These are phyloP conservation scores for Cladophialophora chaetospira DNA, from an alignment of 2,329 filamentous ascomycete species.

Conservation along the genomic window DNA sequence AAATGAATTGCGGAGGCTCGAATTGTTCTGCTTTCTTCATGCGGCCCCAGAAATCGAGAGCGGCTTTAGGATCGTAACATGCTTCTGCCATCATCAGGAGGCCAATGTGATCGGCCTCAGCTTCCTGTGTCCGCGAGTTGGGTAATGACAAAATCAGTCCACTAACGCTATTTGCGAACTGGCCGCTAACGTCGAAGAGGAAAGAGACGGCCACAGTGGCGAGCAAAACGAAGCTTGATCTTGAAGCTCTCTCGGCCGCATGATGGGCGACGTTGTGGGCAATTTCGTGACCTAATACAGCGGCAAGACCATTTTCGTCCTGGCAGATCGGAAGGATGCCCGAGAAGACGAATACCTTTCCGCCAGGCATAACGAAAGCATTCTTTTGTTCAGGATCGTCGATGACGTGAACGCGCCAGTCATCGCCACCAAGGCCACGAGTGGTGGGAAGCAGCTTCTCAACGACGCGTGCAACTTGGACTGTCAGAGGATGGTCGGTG, in stretches of 20 bases:
- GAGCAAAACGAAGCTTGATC: conserved; percentile 37
- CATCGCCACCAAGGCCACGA: conserved; percentile 42
- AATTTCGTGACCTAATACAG: conserved; percentile 65
- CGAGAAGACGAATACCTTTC: conserved; percentile 66
- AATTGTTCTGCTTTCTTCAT: conserved; percentile 51
- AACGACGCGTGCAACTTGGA: conserved; percentile 55
- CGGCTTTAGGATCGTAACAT: conserved; percentile 61
- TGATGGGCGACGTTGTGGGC: conserved; percentile 64
- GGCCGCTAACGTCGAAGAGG: conserved; percentile 45
- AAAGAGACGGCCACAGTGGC: conserved; percentile 37
- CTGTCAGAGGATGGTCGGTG: conserved; percentile 50
- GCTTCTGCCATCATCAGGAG: conserved; percentile 63
- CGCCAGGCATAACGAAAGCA: conserved; percentile 65
- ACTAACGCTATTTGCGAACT: conserved; percentile 45
- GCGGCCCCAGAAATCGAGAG: conserved; percentile 55
- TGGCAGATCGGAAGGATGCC: conserved; percentile 61
- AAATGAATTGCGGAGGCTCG: conserved; percentile 58
- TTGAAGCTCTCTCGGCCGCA: conserved; percentile 57
- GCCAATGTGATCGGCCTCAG: conserved; percentile 65
- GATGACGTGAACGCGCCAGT: conserved; percentile 64
- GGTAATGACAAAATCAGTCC: conserved; percentile 56
- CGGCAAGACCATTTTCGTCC: conserved; percentile 61
- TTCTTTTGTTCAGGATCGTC: conserved; percentile 54
- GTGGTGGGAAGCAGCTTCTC: conserved; percentile 56
- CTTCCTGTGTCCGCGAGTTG: conserved; percentile 60